phyloP scores from a whole-genome alignment of 257 asterid genomes.

The Plantago ovata region DNA sequence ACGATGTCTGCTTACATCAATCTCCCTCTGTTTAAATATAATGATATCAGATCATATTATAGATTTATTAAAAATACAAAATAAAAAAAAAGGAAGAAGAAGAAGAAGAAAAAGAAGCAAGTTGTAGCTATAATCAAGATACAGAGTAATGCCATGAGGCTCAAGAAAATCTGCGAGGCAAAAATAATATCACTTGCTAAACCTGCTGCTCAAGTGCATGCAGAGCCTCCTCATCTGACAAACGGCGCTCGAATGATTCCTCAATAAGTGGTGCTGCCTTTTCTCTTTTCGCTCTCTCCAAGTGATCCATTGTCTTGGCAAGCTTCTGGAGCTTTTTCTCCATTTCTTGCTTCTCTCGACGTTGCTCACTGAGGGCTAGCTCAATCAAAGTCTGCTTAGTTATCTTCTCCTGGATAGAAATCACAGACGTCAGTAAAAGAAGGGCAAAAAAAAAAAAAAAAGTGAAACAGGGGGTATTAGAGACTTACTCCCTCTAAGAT shows the following conservation, averaged over 20 bases:
- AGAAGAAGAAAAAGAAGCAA: too few relatives aligned
- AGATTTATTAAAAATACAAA: neutral
- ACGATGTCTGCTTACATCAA: conserved; percentile 51
- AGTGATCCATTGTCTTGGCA: conserved; percentile 80
- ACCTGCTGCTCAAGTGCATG: conserved; percentile 84
- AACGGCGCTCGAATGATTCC: conserved; percentile 55
- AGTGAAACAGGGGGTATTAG: conserved; percentile 1
- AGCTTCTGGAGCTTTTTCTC: conserved; percentile 76
- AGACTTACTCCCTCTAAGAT: conserved; percentile 71
- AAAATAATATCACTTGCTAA: conserved; percentile 17
- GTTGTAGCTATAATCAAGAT: too few relatives aligned
- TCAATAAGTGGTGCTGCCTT: conserved; percentile 79
- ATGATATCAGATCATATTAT: conserved; percentile 11
- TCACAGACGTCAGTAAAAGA: neutral
- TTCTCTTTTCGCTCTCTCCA: conserved; percentile 96
- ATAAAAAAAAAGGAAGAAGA: neutral
- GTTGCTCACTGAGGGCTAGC: conserved; percentile 63
- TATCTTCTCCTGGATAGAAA: conserved; percentile 60
- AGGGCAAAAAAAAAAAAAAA: conserved; percentile 1
- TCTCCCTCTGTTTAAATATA: conserved; percentile 43
- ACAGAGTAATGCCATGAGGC: neutral
- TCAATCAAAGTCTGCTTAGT: conserved; percentile 67
- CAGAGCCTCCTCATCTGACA: conserved; percentile 61
- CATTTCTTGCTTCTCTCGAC: conserved; percentile 85
- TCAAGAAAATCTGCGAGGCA: neutral